Percentiles rank a stretch among this genome's conserved stretches.
Conservation (phyloP, 2,329 filamentous ascomycete genomes). For the Aspergillus awamori region DNA sequence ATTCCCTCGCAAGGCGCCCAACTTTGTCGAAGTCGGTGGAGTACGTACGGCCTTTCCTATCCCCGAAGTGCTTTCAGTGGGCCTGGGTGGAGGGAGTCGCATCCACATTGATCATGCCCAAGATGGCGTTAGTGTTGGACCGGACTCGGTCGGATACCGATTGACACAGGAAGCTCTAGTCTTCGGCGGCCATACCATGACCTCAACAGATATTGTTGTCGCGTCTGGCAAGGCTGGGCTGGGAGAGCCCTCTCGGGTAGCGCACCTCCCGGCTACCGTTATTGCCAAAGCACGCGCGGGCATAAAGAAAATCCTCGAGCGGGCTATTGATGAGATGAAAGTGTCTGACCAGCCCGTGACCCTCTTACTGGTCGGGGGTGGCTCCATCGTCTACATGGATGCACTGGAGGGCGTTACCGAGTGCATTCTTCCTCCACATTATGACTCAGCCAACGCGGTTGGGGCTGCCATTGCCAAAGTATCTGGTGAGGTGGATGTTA, state of each 20-base stretch:
- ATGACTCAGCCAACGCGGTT: conserved; percentile 63
- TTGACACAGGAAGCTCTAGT: conserved; percentile 53
- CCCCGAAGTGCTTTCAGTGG: conserved; percentile 60
- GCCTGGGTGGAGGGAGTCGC: conserved; percentile 59
- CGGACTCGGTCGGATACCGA: conserved; percentile 58
- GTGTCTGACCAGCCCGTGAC: conserved; percentile 56
- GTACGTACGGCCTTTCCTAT: conserved; percentile 63
- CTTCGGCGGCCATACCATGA: conserved; percentile 59
- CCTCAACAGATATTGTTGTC: conserved; percentile 55
- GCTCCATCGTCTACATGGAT: conserved; percentile 56
- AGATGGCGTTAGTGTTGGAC: conserved; percentile 52
- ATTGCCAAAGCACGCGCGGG: conserved; percentile 30
- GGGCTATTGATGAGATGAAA: conserved; percentile 60
- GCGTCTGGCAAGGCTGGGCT: conserved; percentile 18
- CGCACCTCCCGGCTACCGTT: background rate
- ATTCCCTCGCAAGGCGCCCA: conserved; percentile 62
- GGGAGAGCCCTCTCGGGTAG: conserved; percentile 21
- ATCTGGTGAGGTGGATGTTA: conserved; percentile 56
- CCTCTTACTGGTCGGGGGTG: conserved; percentile 62
- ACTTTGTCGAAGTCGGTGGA: conserved; percentile 61
- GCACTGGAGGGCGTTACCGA: conserved; percentile 54
- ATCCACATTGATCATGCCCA: conserved; percentile 33
- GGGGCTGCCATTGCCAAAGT: conserved; percentile 63
- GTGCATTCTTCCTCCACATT: conserved; percentile 55
- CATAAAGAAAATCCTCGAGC: conserved; percentile 50